These are phyloP conservation scores for Mallotus japonicus DNA, from an alignment of 441 rosid species.

Conservation along the genomic window DNA sequence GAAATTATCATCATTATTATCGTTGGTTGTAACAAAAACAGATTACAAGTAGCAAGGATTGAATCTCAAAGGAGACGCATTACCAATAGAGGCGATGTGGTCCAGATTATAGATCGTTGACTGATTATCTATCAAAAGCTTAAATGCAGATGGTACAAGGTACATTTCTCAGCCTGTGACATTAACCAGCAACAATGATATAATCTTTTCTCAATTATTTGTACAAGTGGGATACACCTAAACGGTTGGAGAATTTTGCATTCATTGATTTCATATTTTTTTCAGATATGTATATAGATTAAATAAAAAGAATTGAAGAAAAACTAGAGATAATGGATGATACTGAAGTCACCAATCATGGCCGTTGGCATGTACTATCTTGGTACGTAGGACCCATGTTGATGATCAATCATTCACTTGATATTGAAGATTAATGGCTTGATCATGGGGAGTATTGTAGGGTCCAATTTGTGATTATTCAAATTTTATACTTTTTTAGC, in stretches of 20 bases:
- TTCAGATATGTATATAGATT: no score
- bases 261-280: background rate
- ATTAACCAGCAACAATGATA: background rate
- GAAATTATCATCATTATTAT: no score
- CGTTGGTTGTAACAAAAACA: no score
- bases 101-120: background rate
- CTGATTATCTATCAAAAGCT: background rate
- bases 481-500: background rate
- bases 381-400: constrained; percentile 13
- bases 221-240: background rate
- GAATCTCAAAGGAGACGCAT: constrained; percentile 1
- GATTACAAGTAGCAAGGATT: background rate
- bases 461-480: background rate
- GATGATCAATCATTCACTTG: constrained; percentile 25
- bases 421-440: constrained; percentile 18
- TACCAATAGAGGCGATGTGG: background rate
- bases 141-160: background rate
- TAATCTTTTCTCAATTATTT: background rate
- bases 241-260: background rate
- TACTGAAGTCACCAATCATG: constrained; percentile 20
- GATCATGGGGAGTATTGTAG: constrained; percentile 12
- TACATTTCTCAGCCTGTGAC: background rate
- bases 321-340: background rate
- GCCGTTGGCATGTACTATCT: constrained; percentile 26
- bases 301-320: background rate